Base-by-base conservation (phyloP, 2,329 filamentous ascomycete species). In the Aspergillus brunneoviolaceus region DNA sequence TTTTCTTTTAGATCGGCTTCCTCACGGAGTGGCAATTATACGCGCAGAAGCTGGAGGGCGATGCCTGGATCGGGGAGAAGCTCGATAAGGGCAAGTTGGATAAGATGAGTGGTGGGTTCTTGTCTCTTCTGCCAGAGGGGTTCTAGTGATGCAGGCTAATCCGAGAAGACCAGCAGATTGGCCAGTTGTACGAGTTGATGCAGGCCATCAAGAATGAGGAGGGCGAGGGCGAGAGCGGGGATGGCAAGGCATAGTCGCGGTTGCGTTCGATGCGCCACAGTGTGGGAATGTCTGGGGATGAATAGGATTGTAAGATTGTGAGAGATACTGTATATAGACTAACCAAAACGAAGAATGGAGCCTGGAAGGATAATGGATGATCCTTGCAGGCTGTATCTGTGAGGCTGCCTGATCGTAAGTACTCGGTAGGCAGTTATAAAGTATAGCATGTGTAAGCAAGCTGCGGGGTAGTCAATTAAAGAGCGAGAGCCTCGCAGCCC, bases 11-110 rank as follows among this genome's bases (percentile, higher is more conserved):
- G 92, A 92, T 98, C 69, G 95, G 94, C 1, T 99, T 99, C 76
- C 82, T 99, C 67, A 94, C 91, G 0, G 93, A 98, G 76, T 99
- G 94, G 94, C 95, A 99, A 76, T 80, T 91, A 55, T 99, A 98
- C 72, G 93, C 92, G 2, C 94, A 99, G 74, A 88, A 92, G 73
- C 80, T 99, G 16, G 94, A 98, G 72, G 94, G 93, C 0, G 89
- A 96, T 56, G 76, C 83, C 0, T 98, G 95, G 95, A 82, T 85
- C 61, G 94, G 89, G 1, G 91, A 91, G 64, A 94, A 89, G 74
- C 83, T 98, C 74, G 94, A 98, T 65, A 85, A 86, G 67, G 81
- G 80, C 0, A 96, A 96, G 77, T 81, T 98, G 58, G 88, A 92
- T 62, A 97, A 96, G 77, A 91, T 98, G 92, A 98, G 90, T 74